phyloP scores from a whole-genome alignment of 495 filamentous ascomycete genomes.

The Aspergillus sclerotioniger region DNA sequence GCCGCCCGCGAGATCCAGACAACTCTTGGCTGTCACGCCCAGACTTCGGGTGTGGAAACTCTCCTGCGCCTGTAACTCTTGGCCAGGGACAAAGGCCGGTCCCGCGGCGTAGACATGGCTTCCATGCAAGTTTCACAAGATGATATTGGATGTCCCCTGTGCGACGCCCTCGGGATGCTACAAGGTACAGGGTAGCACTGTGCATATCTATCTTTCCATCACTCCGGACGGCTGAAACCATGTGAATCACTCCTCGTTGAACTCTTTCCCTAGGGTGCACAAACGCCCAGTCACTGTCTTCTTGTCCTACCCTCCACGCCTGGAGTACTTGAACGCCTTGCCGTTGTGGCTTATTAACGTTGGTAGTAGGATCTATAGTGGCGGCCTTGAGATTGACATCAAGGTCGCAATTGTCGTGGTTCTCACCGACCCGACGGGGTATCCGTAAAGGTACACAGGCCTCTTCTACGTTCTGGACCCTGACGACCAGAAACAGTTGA shows the following conservation, averaged over 20 bases:
- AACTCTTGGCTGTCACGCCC: slow-evolving; percentile 1
- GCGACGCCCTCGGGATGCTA: background rate
- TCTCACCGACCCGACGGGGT: no score
- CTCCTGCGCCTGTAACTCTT: background rate
- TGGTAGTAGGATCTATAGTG: background rate
- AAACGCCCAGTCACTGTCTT: background rate
- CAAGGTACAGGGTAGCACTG: background rate
- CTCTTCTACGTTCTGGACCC: background rate
- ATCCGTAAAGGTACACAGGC: no score
- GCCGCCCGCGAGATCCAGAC: background rate
- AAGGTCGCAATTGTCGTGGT: no score
- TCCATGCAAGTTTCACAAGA: background rate
- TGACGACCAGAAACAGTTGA: background rate
- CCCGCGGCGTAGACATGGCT: background rate
- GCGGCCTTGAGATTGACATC: background rate
- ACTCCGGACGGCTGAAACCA: background rate
- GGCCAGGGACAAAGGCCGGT: background rate
- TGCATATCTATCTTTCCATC: background rate
- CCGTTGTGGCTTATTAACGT: background rate
- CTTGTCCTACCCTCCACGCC: background rate
- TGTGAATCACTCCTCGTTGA: background rate
- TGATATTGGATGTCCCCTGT: background rate
- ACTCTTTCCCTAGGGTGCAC: background rate
- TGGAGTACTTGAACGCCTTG: background rate
- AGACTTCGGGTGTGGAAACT: slow-evolving; percentile 3